Evolutionary conservation across 2,329 filamentous ascomycete species (phyloP), one percentile per base, ranked within the genome.

Genomic region (Polychaeton citri): DNA sequence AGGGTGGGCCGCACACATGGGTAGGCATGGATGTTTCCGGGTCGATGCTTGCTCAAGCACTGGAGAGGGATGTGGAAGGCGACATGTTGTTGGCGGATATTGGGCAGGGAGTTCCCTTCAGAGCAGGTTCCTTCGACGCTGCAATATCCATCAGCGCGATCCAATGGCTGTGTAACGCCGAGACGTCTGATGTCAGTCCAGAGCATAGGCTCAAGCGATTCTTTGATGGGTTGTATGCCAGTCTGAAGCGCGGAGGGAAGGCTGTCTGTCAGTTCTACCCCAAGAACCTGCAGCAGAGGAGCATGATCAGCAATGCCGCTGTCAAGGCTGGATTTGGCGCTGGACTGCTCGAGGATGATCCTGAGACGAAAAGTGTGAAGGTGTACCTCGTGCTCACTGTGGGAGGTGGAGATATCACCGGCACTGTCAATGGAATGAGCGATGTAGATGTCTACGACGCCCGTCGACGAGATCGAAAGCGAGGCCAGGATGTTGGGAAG

Each of bases 201-300:
- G 73, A 81, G 19, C 84, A 81, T 0, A 68, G 90, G 5, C 61
- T 98, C 18, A 72, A 74, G 4, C 69, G 88, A 31, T 98, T 98
- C 55, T 98, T 98, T 59, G 85, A 92, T 51, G 85, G 86, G 0
- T 62, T 98, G 2, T 98, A 96, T 60, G 81, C 85, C 0, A 78
- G 77, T 41, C 63, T 98, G 43, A 76, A 78, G 44, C 69, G 90
- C 15, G 90, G 90, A 5, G 90, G 85, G 1, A 72, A 85, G 24
- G 90, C 90, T 0, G 88, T 96, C 10, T 94, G 87, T 56, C 90
- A 98, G 54, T 98, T 98, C 60, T 98, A 98, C 58, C 90, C 90
- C 2, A 94, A 94, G 64, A 96, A 98, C 57, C 81, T 92, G 48
- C 69, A 74, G 43, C 90, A 98, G 64, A 75, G 87, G 53, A 76